phyloP scores from a whole-genome alignment of 495 filamentous ascomycete genomes.

The Chaetomium fimeti region DNA sequence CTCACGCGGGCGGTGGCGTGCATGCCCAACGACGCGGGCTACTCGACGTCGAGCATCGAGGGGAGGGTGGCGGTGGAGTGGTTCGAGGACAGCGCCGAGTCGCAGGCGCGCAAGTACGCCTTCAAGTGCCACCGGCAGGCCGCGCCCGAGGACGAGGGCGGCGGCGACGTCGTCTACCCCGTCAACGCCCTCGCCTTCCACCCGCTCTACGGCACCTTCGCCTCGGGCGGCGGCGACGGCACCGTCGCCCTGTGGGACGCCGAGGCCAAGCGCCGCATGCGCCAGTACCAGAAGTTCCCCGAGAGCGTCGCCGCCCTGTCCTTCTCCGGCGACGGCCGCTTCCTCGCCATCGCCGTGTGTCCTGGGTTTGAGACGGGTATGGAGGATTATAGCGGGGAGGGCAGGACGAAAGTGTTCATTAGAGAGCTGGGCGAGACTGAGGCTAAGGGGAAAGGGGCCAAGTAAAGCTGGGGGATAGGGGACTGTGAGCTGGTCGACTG shows the following conservation, averaged over 20 bases:
- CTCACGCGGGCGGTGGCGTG: conserved; percentile 91
- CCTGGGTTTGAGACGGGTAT: conserved; percentile 91
- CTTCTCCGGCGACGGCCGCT: conserved; percentile 78
- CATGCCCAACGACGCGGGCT: conserved; percentile 93
- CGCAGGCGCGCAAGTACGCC: conserved; percentile 89
- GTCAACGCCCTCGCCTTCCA: conserved; percentile 94
- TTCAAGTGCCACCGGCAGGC: conserved; percentile 95
- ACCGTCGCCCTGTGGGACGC: conserved; percentile 97
- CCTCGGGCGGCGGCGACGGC: conserved; percentile 88
- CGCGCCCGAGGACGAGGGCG: conserved; percentile 46
- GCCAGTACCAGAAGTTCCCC: conserved; percentile 81
- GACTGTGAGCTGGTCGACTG: no score
- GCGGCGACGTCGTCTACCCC: conserved; percentile 88
- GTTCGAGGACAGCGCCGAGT: conserved; percentile 84
- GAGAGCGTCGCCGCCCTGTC: conserved; percentile 72
- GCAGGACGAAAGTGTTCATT: conserved; percentile 72
- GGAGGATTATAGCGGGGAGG: conserved; percentile 68
- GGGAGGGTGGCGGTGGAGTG: conserved; percentile 94
- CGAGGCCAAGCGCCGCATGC: conserved; percentile 81
- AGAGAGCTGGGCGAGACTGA: conserved; percentile 82
- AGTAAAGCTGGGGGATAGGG: conserved; percentile 31
- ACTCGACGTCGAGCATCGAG: conserved; percentile 85
- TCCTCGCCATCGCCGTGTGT: conserved; percentile 78
- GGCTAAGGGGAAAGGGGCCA: conserved; percentile 79
- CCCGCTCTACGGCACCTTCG: conserved; percentile 86